phyloP scores from a whole-genome alignment of 2,329 filamentous ascomycete genomes.

The Penicillium sp. region DNA sequence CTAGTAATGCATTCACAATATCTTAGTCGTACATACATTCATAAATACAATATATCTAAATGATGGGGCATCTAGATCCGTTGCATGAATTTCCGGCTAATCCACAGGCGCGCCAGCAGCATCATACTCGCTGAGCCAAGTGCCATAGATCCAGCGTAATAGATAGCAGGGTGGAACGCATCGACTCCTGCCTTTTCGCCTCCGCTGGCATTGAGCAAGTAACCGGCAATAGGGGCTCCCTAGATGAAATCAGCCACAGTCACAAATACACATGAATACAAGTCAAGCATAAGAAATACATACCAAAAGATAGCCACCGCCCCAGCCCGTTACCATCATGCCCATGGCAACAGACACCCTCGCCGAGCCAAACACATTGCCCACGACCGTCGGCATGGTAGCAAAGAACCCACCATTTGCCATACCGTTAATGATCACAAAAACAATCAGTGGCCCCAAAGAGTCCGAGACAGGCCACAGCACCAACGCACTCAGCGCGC shows the following conservation, averaged over 20 bases:
- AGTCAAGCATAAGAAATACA: neutral
- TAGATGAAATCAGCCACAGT: conserved; percentile 20
- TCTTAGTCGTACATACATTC: neutral
- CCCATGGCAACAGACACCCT: conserved; percentile 56
- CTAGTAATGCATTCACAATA: neutral
- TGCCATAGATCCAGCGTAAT: conserved; percentile 56
- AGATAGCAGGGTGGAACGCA: conserved; percentile 59
- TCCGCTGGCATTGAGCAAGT: conserved; percentile 54
- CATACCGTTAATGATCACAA: conserved; percentile 58
- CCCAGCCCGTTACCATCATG: conserved; percentile 61
- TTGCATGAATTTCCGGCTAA: conserved; percentile 24
- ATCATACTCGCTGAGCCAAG: conserved; percentile 44
- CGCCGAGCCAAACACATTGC: conserved; percentile 55
- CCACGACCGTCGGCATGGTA: conserved; percentile 60
- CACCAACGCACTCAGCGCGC: conserved; percentile 55
- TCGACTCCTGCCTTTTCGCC: conserved; percentile 47
- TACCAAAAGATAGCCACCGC: conserved; percentile 58
- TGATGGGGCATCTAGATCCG: neutral
- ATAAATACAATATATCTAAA: neutral
- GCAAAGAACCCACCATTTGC: conserved; percentile 63
- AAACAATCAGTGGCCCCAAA: conserved; percentile 52
- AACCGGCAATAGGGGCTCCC: conserved; percentile 59
- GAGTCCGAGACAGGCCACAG: conserved; percentile 59
- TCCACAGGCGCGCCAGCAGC: conserved; percentile 41
- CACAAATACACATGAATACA: neutral